Conservation (phyloP, 73 alveolate species). For the Paramecium sonneborni region DNA sequence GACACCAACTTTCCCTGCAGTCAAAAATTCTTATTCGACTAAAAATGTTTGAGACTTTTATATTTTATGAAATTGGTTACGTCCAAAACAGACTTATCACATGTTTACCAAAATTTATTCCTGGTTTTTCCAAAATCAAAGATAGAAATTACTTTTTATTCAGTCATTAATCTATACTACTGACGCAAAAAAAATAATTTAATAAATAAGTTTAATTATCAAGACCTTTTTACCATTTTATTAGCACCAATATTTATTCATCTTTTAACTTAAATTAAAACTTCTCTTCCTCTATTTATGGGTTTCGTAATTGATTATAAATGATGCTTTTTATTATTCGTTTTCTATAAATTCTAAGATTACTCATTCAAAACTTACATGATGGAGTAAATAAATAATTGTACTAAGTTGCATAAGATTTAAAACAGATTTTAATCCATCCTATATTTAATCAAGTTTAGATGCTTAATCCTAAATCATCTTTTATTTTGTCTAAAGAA, state of each 20-base stretch:
- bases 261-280: not conserved
- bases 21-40: slow-evolving; percentile 19
- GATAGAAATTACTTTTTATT: slow-evolving; percentile 9
- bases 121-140: slow-evolving; percentile 41
- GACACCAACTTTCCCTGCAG: not conserved
- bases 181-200: not conserved
- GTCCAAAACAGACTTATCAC: slow-evolving; percentile 30
- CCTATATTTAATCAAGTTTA: not conserved
- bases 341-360: not conserved
- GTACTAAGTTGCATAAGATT: not conserved
- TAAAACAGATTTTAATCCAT: not conserved
- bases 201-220: not conserved
- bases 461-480: not conserved
- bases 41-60: not conserved
- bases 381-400: not conserved
- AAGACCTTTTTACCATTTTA: not conserved
- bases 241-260: not conserved
- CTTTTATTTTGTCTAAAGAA: not conserved
- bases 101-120: slow-evolving; percentile 22
- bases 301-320: not conserved
- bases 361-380: not conserved
- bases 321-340: not conserved
- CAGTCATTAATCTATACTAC: slow-evolving; percentile 25
- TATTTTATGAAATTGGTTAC: not conserved
- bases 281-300: not conserved